Evolutionary conservation across 1,139 yeast species (phyloP).

Genomic region (Pneumocystis jirovecii): DNA sequence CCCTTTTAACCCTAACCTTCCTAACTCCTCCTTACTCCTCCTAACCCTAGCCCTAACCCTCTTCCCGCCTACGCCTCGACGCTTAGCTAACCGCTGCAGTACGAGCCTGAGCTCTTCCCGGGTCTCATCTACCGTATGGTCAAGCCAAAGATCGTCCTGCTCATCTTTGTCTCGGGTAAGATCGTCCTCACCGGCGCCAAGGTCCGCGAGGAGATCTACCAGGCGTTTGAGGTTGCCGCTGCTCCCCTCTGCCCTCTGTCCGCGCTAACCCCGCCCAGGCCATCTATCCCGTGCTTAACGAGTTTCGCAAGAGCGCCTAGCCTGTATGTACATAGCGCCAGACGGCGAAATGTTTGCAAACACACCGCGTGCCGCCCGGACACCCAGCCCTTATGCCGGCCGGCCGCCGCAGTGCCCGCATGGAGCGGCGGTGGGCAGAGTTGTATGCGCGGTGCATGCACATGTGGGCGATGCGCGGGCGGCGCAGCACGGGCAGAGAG

Average conservation of each 20-base stretch:
- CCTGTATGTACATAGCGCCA: not conserved
- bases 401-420: too few species aligned
- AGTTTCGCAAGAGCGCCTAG: constrained; percentile 58
- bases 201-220: constrained; percentile 95
- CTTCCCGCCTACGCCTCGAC: too few species aligned
- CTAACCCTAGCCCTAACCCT: too few species aligned
- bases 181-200: constrained; percentile 98
- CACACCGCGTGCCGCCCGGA: too few species aligned
- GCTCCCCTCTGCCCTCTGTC: not conserved
- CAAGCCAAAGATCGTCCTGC: constrained; percentile 88
- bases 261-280: constrained; percentile 29
- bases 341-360: too few species aligned
- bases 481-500: constrained; percentile 32
- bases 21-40: too few species aligned
- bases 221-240: constrained; percentile 62
- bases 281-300: constrained; percentile 93
- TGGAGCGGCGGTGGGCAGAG: not conserved
- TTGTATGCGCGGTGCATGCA: not conserved
- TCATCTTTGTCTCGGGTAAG: constrained; percentile 93
- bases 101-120: constrained; percentile 96
- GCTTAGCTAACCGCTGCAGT: too few species aligned
- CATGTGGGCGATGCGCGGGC: constrained; percentile 15
- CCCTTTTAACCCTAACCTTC: too few species aligned
- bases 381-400: too few species aligned
- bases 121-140: constrained; percentile 99